These are phyloP conservation scores for Pichia terricola DNA, from an alignment of 1,139 yeast species.

Conservation along the genomic window DNA sequence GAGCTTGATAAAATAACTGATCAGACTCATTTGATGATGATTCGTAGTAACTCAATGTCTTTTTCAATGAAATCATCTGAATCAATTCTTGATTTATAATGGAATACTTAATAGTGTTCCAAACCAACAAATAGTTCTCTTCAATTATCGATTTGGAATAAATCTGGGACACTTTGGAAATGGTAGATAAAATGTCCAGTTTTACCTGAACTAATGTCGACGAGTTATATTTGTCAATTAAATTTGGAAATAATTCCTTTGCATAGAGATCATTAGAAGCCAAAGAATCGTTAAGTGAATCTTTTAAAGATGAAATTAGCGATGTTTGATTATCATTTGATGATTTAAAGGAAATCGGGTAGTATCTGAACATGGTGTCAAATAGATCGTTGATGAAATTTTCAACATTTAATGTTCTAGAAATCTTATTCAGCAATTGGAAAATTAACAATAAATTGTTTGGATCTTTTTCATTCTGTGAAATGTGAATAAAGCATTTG, in stretches of 20 bases:
- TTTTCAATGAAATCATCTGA: conserved; percentile 23
- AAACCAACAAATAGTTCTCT: conserved; percentile 60
- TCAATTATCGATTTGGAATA: conserved; percentile 42
- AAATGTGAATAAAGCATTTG: conserved; percentile 51
- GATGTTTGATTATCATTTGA: conserved; percentile 89
- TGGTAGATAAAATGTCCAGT: conserved; percentile 61
- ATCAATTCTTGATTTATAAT: conserved; percentile 61
- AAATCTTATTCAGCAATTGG: conserved; percentile 41
- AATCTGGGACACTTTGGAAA: conserved; percentile 43
- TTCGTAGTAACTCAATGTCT: conserved; percentile 29
- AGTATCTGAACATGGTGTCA: conserved; percentile 87
- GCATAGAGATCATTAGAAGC: conserved; percentile 60
- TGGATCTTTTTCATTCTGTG: conserved; percentile 92
- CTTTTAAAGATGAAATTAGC: conserved; percentile 62
- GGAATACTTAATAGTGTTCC: conserved; percentile 88
- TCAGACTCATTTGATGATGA: conserved; percentile 10
- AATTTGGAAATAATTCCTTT: conserved; percentile 62
- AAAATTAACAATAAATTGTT: conserved; percentile 71
- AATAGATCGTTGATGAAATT: conserved; percentile 53
- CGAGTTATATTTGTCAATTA: conserved; percentile 78
- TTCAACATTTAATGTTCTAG: conserved; percentile 34
- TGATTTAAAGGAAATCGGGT: conserved; percentile 92
- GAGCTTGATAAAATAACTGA: conserved; percentile 10
- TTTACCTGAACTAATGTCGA: conserved; percentile 64
- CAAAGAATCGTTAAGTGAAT: conserved; percentile 47